phyloP scores from a whole-genome alignment of 805 yeast genomes.

The Candida ponderosae region DNA sequence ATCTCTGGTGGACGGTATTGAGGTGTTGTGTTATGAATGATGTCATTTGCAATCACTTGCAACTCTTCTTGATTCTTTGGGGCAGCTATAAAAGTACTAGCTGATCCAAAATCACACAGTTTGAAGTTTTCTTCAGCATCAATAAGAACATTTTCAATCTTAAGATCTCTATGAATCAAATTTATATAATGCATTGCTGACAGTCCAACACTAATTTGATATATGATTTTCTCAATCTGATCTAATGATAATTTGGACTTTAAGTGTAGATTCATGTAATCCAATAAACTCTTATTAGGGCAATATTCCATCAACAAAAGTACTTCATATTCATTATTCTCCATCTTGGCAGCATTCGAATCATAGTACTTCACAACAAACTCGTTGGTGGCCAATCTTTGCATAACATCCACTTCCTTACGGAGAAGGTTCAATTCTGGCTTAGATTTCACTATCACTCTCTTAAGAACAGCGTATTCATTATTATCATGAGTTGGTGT shows the following conservation, averaged over 20 bases:
- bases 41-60: slow-evolving; percentile 72
- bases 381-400: slow-evolving; percentile 45
- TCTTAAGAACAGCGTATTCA: slow-evolving; percentile 58
- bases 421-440: slow-evolving; percentile 56
- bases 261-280: slow-evolving; percentile 82
- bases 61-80: slow-evolving; percentile 72
- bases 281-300: slow-evolving; percentile 77
- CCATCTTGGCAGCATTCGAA: slow-evolving; percentile 62
- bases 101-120: slow-evolving; percentile 91
- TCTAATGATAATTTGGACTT: slow-evolving; percentile 68
- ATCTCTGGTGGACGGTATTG: slow-evolving; percentile 95
- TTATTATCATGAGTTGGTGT: slow-evolving; percentile 37
- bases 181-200: slow-evolving; percentile 73
- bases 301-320: slow-evolving; percentile 90
- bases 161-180: slow-evolving; percentile 85
- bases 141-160: slow-evolving; percentile 88
- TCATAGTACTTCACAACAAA: slow-evolving; percentile 66
- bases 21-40: slow-evolving; percentile 87
- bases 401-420: slow-evolving; percentile 76
- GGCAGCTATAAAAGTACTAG: slow-evolving; percentile 60
- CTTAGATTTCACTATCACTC: slow-evolving; percentile 69
- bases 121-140: slow-evolving; percentile 65
- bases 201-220: slow-evolving; percentile 72
- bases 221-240: slow-evolving; percentile 78
- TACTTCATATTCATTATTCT: slow-evolving; percentile 65